A percentile compares a stretch with the other conserved stretches of the same genome.
These are phyloP conservation scores for Colletotrichum sp. DNA, from an alignment of 2,329 filamentous ascomycete species.

Conservation along the genomic window DNA sequence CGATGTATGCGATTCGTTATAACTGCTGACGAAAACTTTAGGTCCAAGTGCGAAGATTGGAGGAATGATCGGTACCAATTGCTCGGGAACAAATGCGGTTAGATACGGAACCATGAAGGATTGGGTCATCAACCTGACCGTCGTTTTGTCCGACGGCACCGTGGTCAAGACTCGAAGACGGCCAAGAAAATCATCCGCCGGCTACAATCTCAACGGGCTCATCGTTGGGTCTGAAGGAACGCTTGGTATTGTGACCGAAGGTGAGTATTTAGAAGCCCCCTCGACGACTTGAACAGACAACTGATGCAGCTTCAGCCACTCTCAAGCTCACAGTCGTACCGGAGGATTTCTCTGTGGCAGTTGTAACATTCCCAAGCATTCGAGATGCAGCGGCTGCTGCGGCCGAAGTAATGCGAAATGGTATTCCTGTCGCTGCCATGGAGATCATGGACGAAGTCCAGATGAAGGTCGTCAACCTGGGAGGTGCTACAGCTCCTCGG, in stretches of 20 bases:
- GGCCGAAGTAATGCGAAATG: conserved; percentile 76
- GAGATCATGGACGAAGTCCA: conserved; percentile 91
- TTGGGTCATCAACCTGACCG: conserved; percentile 84
- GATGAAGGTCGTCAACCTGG: conserved; percentile 82
- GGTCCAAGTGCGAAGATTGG: conserved; percentile 74
- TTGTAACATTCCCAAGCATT: conserved; percentile 80
- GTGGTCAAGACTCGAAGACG: conserved; percentile 79
- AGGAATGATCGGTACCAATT: conserved; percentile 83
- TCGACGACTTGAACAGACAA: not conserved
- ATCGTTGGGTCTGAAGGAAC: conserved; percentile 87
- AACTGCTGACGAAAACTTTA: conserved; percentile 22
- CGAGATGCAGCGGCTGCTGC: conserved; percentile 78
- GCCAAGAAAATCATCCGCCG: conserved; percentile 82
- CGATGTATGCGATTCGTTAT: not conserved
- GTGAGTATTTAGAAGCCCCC: conserved; percentile 29
- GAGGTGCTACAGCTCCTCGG: conserved; percentile 70
- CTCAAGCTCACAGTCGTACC: conserved; percentile 81
- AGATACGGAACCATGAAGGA: conserved; percentile 88
- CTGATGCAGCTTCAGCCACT: conserved; percentile 55
- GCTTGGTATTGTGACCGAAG: conserved; percentile 79
- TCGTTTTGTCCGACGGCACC: conserved; percentile 79
- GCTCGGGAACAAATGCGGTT: conserved; percentile 80
- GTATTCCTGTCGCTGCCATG: conserved; percentile 77
- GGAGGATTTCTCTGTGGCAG: conserved; percentile 77
- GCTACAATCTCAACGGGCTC: conserved; percentile 81